Evolutionary conservation across 768 basidiomycete species (phyloP), one percentile per base, ranked within the genome.

Genomic region (Amylocystis lapponica): DNA sequence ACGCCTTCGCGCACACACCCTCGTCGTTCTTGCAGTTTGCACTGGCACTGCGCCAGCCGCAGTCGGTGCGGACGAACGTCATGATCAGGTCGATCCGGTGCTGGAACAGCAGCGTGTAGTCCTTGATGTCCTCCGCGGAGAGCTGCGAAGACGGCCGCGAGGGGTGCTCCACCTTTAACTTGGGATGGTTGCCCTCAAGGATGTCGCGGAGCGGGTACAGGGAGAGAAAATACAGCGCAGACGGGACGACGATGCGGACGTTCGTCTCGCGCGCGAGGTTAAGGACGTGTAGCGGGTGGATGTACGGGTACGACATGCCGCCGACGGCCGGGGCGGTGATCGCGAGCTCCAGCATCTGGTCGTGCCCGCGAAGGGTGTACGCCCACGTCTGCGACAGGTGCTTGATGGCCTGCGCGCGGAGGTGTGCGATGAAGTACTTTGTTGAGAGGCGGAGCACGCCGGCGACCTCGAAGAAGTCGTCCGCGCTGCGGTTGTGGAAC

Each of bases 51-150:
- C 67, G 62, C 37, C 39, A 34, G 23, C 52, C 41, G 46, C 70
- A 72, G 22, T 68, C 62, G 25, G 60, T 50, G 30, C 72, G 73
- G 10, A 74, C 61, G 49, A 81, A 81, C 30, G 71, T 62, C 7
- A 75, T 62, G 41, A 74, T 65, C 27, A 67, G 36, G 27, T 73
- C 66, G 17, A 78, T 51, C 17, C 79, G 72, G 42, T 74, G 64
- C 58, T 81, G 78, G 57, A 67, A 79, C 71, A 81, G 74, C 29
- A 77, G 66, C 4, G 74, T 74, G 51, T 79, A 81, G 29, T 67
- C 60, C 45, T 62, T 54, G n/a, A 78, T 44, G 54, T 78, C 76
- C 20, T 57, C 41, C 9, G 66, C 48, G 5, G 62, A 58, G 11
- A 81, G 55, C 17, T 58, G 50, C 5, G 71, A 70, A 5, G 73